These are phyloP conservation scores for Magnusiomyces paraingens DNA, from an alignment of 1,139 yeast species.

Conservation along the genomic window DNA sequence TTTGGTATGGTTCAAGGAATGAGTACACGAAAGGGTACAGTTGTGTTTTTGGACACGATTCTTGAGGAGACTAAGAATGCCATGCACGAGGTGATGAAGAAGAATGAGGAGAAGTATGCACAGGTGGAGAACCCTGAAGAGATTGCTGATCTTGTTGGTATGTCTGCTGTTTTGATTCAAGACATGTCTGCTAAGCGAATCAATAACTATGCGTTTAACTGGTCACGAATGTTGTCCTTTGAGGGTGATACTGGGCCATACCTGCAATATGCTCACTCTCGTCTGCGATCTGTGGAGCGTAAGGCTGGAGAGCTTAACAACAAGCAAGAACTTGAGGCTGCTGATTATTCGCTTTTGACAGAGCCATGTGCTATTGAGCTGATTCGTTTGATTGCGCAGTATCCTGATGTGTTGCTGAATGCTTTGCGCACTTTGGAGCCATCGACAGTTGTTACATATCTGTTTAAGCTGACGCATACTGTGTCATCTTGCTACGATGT, in stretches of 20 bases:
- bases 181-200: slow-evolving; percentile 98
- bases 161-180: slow-evolving; percentile 97
- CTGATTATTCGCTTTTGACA: slow-evolving; percentile 64
- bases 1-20: slow-evolving; percentile 98
- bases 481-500: slow-evolving; percentile 94
- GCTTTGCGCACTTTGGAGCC: slow-evolving; percentile 89
- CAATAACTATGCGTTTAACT: slow-evolving; percentile 91
- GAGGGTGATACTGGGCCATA: slow-evolving; percentile 99
- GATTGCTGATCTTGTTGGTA: slow-evolving; percentile 93
- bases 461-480: slow-evolving; percentile 86
- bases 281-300: slow-evolving; percentile 92
- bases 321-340: slow-evolving; percentile 43
- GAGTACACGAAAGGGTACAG: slow-evolving; percentile 98
- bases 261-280: slow-evolving; percentile 96
- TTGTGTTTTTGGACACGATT: slow-evolving; percentile 90
- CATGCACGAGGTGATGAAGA: slow-evolving; percentile 97
- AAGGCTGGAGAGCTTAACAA: slow-evolving; percentile 44
- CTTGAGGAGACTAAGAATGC: slow-evolving; percentile 89
- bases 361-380: slow-evolving; percentile 72
- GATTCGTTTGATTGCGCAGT: slow-evolving; percentile 76
- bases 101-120: slow-evolving; percentile 83
- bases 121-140: slow-evolving; percentile 93
- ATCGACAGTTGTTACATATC: slow-evolving; percentile 86
- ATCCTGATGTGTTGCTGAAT: slow-evolving; percentile 83
- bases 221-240: slow-evolving; percentile 97